These are phyloP conservation scores for Chaetomium globosum DNA, from an alignment of 2,329 filamentous ascomycete species.

Conservation along the genomic window DNA sequence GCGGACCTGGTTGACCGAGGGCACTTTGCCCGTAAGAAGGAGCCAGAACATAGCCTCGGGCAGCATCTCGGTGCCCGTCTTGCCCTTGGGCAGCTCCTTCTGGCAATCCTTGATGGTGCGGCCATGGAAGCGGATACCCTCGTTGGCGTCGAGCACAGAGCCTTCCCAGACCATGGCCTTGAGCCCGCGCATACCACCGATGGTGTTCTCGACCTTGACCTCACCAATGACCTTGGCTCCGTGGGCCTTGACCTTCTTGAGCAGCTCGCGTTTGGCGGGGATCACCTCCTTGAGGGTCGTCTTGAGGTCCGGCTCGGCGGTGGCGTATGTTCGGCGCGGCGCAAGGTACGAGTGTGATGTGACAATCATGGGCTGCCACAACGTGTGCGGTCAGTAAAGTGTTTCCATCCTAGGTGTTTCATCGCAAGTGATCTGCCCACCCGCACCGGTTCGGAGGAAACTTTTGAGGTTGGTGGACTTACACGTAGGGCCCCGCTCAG, in stretches of 20 bases:
- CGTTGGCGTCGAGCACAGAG: slow-evolving; percentile 91
- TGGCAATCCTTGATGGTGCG: slow-evolving; percentile 98
- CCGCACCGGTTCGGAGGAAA: neutral
- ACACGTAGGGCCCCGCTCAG: slow-evolving; percentile 67
- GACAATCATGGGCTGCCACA: slow-evolving; percentile 20
- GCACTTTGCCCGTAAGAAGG: slow-evolving; percentile 88
- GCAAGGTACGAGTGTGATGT: slow-evolving; percentile 36
- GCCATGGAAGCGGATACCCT: slow-evolving; percentile 97
- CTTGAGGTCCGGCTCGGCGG: slow-evolving; percentile 86
- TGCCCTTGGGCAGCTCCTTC: slow-evolving; percentile 88
- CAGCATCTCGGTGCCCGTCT: slow-evolving; percentile 90
- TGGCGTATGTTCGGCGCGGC: slow-evolving; percentile 62
- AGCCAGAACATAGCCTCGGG: slow-evolving; percentile 99
- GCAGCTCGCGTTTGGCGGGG: slow-evolving; percentile 86
- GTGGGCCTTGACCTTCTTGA: slow-evolving; percentile 91
- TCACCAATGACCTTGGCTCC: slow-evolving; percentile 82
- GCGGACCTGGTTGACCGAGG: slow-evolving; percentile 79
- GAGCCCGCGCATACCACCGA: slow-evolving; percentile 95
- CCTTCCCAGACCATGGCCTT: slow-evolving; percentile 99
- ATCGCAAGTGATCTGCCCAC: neutral
- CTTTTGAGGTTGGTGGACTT: slow-evolving; percentile 38
- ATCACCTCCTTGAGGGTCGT: slow-evolving; percentile 80
- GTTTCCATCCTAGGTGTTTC: too few species aligned
- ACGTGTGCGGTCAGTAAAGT: neutral
- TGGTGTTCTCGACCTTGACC: slow-evolving; percentile 89